phyloP scores from a whole-genome alignment of 129 eudicot genomes.

The sunflower (Helianthus annuus) region HanXRQr2.0-SUNRISE NC_035440.2:138695383-138695882 shows the following conservation, averaged over 20 bases:
- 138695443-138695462: no score
- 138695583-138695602: neutral
- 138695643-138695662: neutral
- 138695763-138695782: slow-evolving; percentile 62
- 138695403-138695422: no score
- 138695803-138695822: slow-evolving; percentile 64
- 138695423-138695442: no score
- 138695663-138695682: slow-evolving; percentile 17
- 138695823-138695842: slow-evolving; percentile 95
- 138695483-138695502: no score
- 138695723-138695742: slow-evolving; percentile 45
- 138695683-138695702: slow-evolving; percentile 61
- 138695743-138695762: slow-evolving; percentile 72
- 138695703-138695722: slow-evolving; percentile 49
- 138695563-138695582: neutral
- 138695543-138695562: neutral
- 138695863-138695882: slow-evolving; percentile 76
- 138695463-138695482: no score
- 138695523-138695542: neutral
- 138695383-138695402: no score
- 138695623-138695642: neutral
- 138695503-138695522: neutral
- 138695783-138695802: slow-evolving; percentile 66
- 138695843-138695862: slow-evolving; percentile 94
- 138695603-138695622: neutral